Evolutionary conservation across 345 rosid genomes (phyloP).

Genomic region (Chamaenerion angustifolium): DNA sequence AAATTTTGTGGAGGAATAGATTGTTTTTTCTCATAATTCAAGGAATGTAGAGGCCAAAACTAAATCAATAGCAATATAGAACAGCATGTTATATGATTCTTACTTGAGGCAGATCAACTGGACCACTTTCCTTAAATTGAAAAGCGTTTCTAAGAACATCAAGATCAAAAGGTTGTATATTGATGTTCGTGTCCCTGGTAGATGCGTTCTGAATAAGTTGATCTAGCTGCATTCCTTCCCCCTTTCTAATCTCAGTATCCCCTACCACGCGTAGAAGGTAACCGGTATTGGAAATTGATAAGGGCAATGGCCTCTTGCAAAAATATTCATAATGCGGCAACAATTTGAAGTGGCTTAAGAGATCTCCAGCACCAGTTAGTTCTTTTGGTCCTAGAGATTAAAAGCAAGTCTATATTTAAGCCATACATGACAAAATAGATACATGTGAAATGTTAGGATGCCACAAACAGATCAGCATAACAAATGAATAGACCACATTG

Average conservation of each 20-base stretch:
- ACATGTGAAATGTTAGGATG: neutral
- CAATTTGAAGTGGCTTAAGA: conserved; percentile 62
- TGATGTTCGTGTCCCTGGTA: conserved; percentile 29
- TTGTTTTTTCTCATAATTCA: neutral
- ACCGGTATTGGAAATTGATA: conserved; percentile 57
- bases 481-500: too few species aligned
- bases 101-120: conserved; percentile 54
- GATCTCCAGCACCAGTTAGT: conserved; percentile 74
- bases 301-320: conserved; percentile 75
- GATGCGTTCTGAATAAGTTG: conserved; percentile 47
- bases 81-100: conserved; percentile 11
- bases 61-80: neutral
- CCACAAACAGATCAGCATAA: too few species aligned
- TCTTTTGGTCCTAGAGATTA: conserved; percentile 51
- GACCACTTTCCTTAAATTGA: conserved; percentile 48
- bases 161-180: conserved; percentile 59
- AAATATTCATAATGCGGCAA: conserved; percentile 65
- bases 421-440: neutral
- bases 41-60: neutral
- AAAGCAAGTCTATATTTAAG: conserved; percentile 1
- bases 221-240: conserved; percentile 83
- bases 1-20: too few species aligned
- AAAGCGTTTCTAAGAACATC: conserved; percentile 65
- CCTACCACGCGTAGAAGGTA: conserved; percentile 78
- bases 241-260: conserved; percentile 72